phyloP scores from a whole-genome alignment of 2,329 filamentous ascomycete genomes.

The Cytospora leucostoma region DNA sequence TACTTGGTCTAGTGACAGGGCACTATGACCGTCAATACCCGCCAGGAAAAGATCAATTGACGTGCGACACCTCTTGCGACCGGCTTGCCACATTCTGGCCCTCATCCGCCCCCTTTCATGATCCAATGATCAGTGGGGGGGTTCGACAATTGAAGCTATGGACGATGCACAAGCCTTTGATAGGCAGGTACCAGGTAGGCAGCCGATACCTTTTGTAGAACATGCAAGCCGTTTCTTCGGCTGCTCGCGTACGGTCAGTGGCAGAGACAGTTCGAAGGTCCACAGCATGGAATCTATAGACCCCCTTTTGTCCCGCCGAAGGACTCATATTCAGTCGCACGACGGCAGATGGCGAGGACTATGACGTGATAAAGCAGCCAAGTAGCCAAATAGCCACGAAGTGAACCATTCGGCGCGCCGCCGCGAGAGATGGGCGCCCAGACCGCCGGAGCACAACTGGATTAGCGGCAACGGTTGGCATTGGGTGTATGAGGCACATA shows the following conservation, averaged over 20 bases:
- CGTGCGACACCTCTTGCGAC: constrained; percentile 4
- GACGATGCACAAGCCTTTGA: constrained; percentile 6
- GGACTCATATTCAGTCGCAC: constrained; percentile 15
- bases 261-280: constrained; percentile 21
- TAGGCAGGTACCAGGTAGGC: neutral
- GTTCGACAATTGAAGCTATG: constrained; percentile 4
- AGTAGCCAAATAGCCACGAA: neutral
- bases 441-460: neutral
- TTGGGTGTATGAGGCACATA: neutral
- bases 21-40: neutral
- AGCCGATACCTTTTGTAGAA: constrained; percentile 15
- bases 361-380: neutral
- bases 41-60: constrained; percentile 5
- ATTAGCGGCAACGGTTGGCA: neutral
- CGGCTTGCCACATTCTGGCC: neutral
- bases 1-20: neutral
- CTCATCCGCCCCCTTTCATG: neutral
- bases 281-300: constrained; percentile 17
- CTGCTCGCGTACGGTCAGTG: constrained; percentile 20
- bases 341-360: constrained; percentile 17
- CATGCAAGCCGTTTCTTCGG: constrained; percentile 20
- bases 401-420: neutral
- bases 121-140: neutral
- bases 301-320: constrained; percentile 7
- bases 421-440: neutral